These are phyloP conservation scores for Pterocarpus santalinus DNA, from an alignment of 306 rosid genomes.

Conservation along the genomic window DNA sequence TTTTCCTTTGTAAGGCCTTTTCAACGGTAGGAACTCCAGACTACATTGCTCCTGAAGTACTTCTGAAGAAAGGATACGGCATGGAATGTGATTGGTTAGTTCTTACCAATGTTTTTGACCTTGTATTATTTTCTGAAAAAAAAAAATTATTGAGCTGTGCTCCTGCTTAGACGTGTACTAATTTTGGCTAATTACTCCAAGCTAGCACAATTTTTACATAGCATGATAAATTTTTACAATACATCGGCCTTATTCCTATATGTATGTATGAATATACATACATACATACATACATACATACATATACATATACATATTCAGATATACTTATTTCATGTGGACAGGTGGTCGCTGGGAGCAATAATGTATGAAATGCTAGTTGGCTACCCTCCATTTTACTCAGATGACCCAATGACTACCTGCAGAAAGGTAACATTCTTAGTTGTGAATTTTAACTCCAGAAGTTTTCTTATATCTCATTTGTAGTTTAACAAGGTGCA, in stretches of 20 bases:
- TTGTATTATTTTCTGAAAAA: slow-evolving; percentile 24
- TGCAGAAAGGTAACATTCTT: slow-evolving; percentile 87
- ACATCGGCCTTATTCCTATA: slow-evolving; percentile 17
- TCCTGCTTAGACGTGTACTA: slow-evolving; percentile 23
- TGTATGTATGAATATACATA: slow-evolving; percentile 28
- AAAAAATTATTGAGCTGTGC: not conserved
- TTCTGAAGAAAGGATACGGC: slow-evolving; percentile 96
- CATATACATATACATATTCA: not conserved
- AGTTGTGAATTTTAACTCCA: not conserved
- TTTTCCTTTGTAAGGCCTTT: slow-evolving; percentile 72
- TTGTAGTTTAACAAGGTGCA: slow-evolving; percentile 30
- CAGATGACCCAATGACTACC: slow-evolving; percentile 90
- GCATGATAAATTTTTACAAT: slow-evolving; percentile 13
- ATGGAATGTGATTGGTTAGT: slow-evolving; percentile 99
- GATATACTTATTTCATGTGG: slow-evolving; percentile 40
- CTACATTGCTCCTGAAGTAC: slow-evolving; percentile 98
- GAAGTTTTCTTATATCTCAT: slow-evolving; percentile 12
- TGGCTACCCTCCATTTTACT: slow-evolving; percentile 97
- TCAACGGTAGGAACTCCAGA: slow-evolving; percentile 99
- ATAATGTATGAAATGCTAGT: slow-evolving; percentile 99
- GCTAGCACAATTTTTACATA: slow-evolving; percentile 6
- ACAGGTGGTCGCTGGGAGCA: slow-evolving; percentile 99
- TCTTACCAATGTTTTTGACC: slow-evolving; percentile 45
- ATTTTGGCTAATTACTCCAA: slow-evolving; percentile 26
- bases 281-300: not conserved